These are phyloP conservation scores for Knoxdaviesia proteae DNA, from an alignment of 2,329 filamentous ascomycete genomes.

Conservation along the genomic window DNA sequence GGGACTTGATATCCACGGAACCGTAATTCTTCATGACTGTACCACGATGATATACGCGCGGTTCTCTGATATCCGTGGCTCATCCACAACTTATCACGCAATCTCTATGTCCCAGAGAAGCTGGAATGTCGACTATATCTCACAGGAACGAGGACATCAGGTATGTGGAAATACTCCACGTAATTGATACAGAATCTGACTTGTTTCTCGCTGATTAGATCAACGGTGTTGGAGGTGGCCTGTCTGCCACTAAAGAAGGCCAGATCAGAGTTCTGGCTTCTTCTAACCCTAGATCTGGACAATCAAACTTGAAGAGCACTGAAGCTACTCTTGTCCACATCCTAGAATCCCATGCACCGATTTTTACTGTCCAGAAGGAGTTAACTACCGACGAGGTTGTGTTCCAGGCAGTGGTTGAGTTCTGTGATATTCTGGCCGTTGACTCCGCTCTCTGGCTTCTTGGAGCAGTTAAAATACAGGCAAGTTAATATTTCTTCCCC, in stretches of 20 bases:
- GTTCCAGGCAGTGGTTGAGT: conserved; percentile 30
- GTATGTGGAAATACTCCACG: too few species aligned
- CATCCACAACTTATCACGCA: too few species aligned
- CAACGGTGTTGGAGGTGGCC: too few species aligned
- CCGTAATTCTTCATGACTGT: too few species aligned
- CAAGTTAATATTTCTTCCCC: background rate
- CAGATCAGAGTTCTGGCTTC: background rate
- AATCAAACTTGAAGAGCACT: background rate
- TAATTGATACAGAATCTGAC: too few species aligned
- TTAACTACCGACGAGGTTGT: conserved; percentile 18
- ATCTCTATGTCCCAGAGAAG: too few species aligned
- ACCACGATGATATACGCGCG: too few species aligned
- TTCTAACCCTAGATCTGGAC: background rate
- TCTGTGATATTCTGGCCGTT: conserved; percentile 25
- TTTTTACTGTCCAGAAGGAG: conserved; percentile 29
- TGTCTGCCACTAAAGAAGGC: background rate
- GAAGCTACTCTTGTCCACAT: conserved; percentile 7
- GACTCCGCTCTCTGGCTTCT: conserved; percentile 10
- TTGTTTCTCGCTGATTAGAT: too few species aligned
- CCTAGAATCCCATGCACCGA: conserved; percentile 24
- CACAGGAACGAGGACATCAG: too few species aligned
- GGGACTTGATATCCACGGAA: too few species aligned
- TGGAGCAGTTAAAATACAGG: conserved; percentile 9
- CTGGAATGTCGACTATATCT: too few species aligned
- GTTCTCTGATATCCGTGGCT: too few species aligned